Evolutionary conservation across 192 early-diverging fungal genomes (phyloP), one percentile per base, ranked within the genome.

Genomic region (Coemansia aciculifera): DNA sequence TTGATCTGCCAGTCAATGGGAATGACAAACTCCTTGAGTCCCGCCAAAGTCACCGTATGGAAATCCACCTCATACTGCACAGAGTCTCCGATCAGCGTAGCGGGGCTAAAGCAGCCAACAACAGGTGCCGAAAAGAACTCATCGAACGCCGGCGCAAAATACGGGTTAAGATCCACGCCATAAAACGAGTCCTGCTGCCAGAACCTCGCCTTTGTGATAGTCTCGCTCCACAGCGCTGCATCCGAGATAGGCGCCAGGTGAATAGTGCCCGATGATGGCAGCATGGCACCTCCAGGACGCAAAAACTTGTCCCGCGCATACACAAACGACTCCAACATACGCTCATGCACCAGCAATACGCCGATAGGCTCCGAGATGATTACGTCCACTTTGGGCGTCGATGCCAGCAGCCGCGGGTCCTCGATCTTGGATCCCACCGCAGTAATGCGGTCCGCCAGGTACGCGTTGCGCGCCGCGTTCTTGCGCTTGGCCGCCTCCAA

Each of bases 301-400:
- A 99, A 73, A 72, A 90, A 99, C 44, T 85, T 85, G 74, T 99
- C 95, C 46, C 97, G 71, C 3, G 83, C 83, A 42, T 67, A 72
- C 3, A 71, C 54, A 46, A 27, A 75, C 51, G 72, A 74, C 75
- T 85, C 66, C 66, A 92, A 85, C 97, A 99, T 99, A 37, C 97
- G 88, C 76, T 99, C 97, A 65, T 99, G 97, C 56, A 99, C 90
- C 62, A 99, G 86, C 36, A 99, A 81, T 23, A 99, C 97, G 44
- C 95, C 95, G 71, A 99, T 98, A 12, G 97, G 97, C 75, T 99
- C 97, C 44, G 93, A 95, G 62, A 99, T 90, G 42, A 99, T 92
- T 4, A 93, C 95, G 59, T 99, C 97, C 0, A 99, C 95, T 73
- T 89, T 72, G 4, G 93, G 93, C 9, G 92, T 81, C 12, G 67